These are phyloP conservation scores for Pyrenula massariospora DNA, from an alignment of 495 filamentous ascomycete genomes.

Conservation along the genomic window DNA sequence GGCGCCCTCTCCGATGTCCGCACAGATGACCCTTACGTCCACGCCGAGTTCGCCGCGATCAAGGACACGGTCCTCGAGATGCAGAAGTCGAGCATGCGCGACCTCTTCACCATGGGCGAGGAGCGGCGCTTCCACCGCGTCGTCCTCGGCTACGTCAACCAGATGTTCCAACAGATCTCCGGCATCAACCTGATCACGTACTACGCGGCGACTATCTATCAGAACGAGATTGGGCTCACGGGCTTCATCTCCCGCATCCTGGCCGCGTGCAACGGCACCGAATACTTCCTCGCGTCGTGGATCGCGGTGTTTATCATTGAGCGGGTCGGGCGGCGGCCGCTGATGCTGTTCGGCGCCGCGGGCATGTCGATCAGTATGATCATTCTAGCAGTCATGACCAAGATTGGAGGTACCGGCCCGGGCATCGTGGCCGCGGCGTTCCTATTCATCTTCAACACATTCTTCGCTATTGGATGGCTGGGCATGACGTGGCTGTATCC, in stretches of 20 bases:
- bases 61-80: conserved; percentile 67
- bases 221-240: conserved; percentile 40
- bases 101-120: conserved; percentile 61
- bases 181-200: conserved; percentile 72
- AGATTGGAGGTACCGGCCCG: conserved; percentile 23
- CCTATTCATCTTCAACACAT: conserved; percentile 64
- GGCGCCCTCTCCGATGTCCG: conserved; percentile 44
- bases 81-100: conserved; percentile 50
- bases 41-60: conserved; percentile 57
- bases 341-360: conserved; percentile 61
- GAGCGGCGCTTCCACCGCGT: conserved; percentile 67
- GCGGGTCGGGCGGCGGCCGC: conserved; percentile 51
- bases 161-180: conserved; percentile 66
- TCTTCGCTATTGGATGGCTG: conserved; percentile 68
- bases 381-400: conserved; percentile 42
- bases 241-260: conserved; percentile 50
- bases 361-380: conserved; percentile 63
- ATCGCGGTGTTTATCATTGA: conserved; percentile 62
- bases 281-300: conserved; percentile 65
- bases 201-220: conserved; percentile 56
- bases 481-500: conserved; percentile 71
- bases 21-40: conserved; percentile 39
- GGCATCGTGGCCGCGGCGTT: conserved; percentile 45
- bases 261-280: conserved; percentile 61
- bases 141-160: conserved; percentile 60